Evolutionary conservation across 1,139 yeast species (phyloP).

Genomic region (Geotrichum restrictum): DNA sequence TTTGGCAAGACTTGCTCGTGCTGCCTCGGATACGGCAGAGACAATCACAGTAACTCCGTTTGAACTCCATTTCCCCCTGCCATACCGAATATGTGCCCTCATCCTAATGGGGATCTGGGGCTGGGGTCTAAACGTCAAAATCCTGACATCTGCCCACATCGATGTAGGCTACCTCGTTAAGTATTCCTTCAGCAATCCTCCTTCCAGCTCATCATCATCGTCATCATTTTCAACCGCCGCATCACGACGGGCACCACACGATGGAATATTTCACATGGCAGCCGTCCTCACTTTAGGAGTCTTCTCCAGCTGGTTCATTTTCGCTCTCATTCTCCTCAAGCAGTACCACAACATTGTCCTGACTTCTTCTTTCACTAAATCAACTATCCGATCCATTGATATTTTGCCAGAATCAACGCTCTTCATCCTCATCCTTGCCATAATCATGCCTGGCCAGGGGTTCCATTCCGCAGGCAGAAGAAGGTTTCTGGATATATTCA

Average conservation of each 20-base stretch:
- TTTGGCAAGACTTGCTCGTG: not conserved
- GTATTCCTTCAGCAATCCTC: constrained; percentile 24
- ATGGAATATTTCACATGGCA: constrained; percentile 31
- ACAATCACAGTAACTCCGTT: constrained; percentile 26
- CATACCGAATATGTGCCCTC: constrained; percentile 47
- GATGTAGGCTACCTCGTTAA: constrained; percentile 44
- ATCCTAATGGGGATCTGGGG: constrained; percentile 48
- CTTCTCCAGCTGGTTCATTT: constrained; percentile 17
- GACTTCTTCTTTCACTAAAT: not conserved
- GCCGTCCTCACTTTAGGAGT: constrained; percentile 25
- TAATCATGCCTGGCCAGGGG: constrained; percentile 32
- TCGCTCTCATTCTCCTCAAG: constrained; percentile 7
- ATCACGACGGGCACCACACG: constrained; percentile 23
- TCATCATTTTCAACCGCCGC: not conserved
- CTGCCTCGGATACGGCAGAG: not conserved
- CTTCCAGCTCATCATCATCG: too few relatives aligned
- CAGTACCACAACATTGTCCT: constrained; percentile 4
- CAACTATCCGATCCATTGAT: constrained; percentile 23
- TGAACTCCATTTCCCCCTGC: constrained; percentile 45
- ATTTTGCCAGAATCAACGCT: constrained; percentile 41
- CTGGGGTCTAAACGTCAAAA: constrained; percentile 46
- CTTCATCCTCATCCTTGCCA: constrained; percentile 29
- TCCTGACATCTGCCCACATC: constrained; percentile 40
- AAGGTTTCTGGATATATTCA: constrained; percentile 41
- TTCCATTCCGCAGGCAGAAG: constrained; percentile 31